Evolutionary conservation across 352 stramenopile species (phyloP).

Genomic region (Globisporangium paddicum): DNA sequence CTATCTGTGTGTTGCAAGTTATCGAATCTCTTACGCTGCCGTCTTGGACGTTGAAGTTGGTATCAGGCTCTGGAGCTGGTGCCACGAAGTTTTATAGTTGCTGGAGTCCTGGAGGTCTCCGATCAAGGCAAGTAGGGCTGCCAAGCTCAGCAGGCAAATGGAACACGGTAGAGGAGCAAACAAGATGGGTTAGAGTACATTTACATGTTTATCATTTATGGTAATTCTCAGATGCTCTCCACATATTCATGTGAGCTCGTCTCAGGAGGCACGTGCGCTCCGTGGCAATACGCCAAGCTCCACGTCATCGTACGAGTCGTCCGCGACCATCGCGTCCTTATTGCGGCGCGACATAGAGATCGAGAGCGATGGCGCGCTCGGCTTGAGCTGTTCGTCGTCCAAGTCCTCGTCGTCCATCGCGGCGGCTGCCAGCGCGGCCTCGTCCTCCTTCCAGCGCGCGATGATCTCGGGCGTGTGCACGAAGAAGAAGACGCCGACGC

Average conservation of each 20-base stretch:
- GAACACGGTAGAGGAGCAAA: neutral
- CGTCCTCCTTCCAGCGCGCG: constrained; percentile 20
- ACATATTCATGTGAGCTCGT: neutral
- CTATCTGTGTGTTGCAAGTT: too few relatives aligned
- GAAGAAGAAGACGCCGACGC: constrained; percentile 78
- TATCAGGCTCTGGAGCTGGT: too few relatives aligned
- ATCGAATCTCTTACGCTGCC: too few relatives aligned
- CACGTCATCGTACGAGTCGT: constrained; percentile 63
- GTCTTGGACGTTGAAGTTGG: too few relatives aligned
- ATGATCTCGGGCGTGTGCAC: constrained; percentile 76
- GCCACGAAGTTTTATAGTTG: too few relatives aligned
- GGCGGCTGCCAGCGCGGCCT: constrained; percentile 11
- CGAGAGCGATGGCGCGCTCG: constrained; percentile 29
- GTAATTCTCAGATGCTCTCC: neutral
- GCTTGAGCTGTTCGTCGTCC: constrained; percentile 17
- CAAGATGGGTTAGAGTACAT: neutral
- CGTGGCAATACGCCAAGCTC: constrained; percentile 52
- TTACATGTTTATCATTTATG: constrained; percentile 1
- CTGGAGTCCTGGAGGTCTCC: too few relatives aligned
- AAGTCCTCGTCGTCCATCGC: constrained; percentile 21
- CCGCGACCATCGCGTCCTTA: constrained; percentile 28
- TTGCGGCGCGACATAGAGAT: constrained; percentile 29
- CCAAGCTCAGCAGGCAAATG: too few relatives aligned
- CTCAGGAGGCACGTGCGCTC: constrained; percentile 28
- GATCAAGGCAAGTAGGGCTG: too few relatives aligned